These are phyloP conservation scores for Pseudonectria foliicola DNA, from an alignment of 2,329 filamentous ascomycete genomes.

Conservation along the genomic window DNA sequence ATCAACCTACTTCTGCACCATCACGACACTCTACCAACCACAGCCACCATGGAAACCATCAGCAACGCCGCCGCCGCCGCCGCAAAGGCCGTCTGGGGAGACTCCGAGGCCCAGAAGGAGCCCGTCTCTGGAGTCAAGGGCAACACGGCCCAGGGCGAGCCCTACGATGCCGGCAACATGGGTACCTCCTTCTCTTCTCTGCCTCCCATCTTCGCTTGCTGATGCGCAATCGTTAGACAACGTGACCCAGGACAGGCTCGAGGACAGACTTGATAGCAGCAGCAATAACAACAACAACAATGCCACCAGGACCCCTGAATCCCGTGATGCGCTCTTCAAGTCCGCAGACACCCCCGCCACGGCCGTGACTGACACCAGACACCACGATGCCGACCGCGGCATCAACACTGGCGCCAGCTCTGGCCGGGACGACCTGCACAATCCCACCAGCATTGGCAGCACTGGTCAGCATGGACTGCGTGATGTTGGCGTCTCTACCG, in stretches of 20 bases:
- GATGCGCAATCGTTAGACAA: too few species aligned
- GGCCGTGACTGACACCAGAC: too few species aligned
- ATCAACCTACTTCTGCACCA: constrained; percentile 4
- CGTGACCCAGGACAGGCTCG: constrained; percentile 4
- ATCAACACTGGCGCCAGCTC: too few species aligned
- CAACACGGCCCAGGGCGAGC: constrained; percentile 59
- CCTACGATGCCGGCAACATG: constrained; percentile 74
- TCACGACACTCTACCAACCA: not conserved
- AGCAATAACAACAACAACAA: too few species aligned
- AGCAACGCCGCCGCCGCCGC: constrained; percentile 43
- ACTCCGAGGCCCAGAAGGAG: constrained; percentile 42
- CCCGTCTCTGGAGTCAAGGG: constrained; percentile 66
- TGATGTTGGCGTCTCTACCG: too few species aligned
- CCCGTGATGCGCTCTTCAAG: too few species aligned
- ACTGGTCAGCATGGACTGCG: too few species aligned
- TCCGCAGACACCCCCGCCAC: too few species aligned
- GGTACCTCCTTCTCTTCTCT: constrained; percentile 29
- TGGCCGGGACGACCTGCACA: too few species aligned
- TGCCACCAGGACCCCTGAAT: too few species aligned
- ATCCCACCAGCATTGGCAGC: too few species aligned
- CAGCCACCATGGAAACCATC: constrained; percentile 54
- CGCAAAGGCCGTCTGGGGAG: constrained; percentile 37
- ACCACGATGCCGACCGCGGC: not conserved
- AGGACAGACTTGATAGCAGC: constrained; percentile 8
- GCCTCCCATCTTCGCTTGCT: too few species aligned